These are phyloP conservation scores for Calonectria crousiana DNA, from an alignment of 2,329 filamentous ascomycete species.

Conservation along the genomic window DNA sequence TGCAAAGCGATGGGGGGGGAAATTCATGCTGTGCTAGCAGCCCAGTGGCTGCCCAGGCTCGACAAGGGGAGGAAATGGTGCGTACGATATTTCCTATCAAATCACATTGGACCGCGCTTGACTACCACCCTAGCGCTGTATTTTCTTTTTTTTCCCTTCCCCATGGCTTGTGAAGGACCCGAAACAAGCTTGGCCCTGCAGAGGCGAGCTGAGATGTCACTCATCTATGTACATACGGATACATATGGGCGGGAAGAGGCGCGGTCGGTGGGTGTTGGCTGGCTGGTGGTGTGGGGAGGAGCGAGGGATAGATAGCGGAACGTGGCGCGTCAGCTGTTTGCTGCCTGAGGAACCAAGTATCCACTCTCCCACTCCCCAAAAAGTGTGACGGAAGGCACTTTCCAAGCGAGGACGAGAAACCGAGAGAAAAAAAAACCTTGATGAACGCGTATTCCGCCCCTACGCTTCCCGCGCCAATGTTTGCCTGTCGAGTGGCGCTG, in stretches of 20 bases:
- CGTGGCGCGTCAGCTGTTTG: constrained; percentile 8
- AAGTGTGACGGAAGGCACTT: neutral
- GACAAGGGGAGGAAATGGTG: neutral
- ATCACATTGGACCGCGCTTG: neutral
- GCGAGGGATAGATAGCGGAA: neutral
- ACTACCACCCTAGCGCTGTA: neutral
- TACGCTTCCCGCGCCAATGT: constrained; percentile 16
- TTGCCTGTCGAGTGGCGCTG: constrained; percentile 41
- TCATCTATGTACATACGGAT: neutral
- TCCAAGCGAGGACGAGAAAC: neutral
- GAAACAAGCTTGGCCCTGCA: neutral
- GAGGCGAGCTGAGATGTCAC: neutral
- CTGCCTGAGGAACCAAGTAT: constrained; percentile 14
- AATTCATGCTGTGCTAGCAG: neutral
- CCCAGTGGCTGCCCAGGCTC: neutral
- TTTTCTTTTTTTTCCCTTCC: neutral
- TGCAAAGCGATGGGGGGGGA: neutral
- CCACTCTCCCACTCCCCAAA: neutral
- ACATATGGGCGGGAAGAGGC: neutral
- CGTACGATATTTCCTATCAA: neutral
- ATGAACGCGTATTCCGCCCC: constrained; percentile 3
- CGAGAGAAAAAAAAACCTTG: neutral
- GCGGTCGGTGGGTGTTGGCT: neutral
- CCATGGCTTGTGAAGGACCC: neutral
- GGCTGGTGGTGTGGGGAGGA: neutral